Evolutionary conservation across 202 grass and related monocot species (phyloP), one percentile per base, ranked within the genome.

Genomic region (Schoenoplectus tabernaemontani): DNA sequence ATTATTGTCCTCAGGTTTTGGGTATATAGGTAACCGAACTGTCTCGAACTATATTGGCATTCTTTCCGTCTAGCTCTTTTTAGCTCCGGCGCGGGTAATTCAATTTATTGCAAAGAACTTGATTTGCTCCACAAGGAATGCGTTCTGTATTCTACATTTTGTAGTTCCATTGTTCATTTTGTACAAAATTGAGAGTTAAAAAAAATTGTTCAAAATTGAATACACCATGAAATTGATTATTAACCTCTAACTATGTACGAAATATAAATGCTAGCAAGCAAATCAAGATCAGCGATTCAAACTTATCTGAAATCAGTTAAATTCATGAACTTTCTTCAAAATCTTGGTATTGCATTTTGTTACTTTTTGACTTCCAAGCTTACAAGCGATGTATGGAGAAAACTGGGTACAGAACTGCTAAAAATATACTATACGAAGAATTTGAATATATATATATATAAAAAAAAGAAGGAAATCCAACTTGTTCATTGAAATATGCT

Each of bases 401-500:
- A 74, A 74, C 13, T 9, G 22, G 46, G 54, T 16, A 53, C 4
- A 34, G 26, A 73, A 74, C 15, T 74, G 46, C 24, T 37, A 16
- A 74, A 47, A 51, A 51, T 33, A 36, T 43, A 17, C 70, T 74
- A 34, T 53, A 74, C 22, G 28, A 54, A 33, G 23, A 73, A 51
- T 73, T 71, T 9, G 44, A 74, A 7, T 50, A 0, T 16, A 26
- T 28, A 42, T 10, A 67, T 2, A 67, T 4, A 7, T 1, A 16
- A 48, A 50, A 38, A 70, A 46, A 72, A 4, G 32, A 50, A 46
- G 20, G 10, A 72, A 48, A 28, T 48, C 3, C 23, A n/a, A 34
- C 46, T 78, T n/a, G 43, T 42, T 95, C 78, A 92, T 78, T 93
- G 85, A 78, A 93, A 97, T 78, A 97, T 91, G 83, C 90, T 91